Evolutionary conservation across 495 filamentous ascomycete genomes (phyloP), one percentile per base, ranked within the genome.

Genomic region (Podospora pseudocomata): DNA sequence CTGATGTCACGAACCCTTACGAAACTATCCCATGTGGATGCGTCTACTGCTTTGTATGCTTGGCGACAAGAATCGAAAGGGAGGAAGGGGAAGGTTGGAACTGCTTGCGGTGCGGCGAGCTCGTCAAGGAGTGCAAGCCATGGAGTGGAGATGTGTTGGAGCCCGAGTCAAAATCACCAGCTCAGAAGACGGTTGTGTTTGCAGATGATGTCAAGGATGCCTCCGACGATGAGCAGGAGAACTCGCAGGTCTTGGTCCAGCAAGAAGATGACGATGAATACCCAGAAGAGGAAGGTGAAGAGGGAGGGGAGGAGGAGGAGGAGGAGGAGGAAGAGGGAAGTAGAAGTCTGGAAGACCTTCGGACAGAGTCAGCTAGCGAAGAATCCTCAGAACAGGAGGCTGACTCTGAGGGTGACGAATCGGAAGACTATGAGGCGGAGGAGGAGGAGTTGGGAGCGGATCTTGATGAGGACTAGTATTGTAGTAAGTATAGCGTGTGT

Each of bases 41-140:
- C 76, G 83, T 97, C 58, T 98, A 98, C 79, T 99, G 95, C 77
- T 99, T 94, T 72, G 91, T 96, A n/a, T 99, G 95, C 77, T 78
- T 98, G n/a, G 92, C 94, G 3, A 90, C 92, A 54, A 88, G 91
- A 67, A 79, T 99, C 11, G 95, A 97, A 75, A 87, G 88, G 3
- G 96, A 98, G 78, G 95, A 97, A 72, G 95, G 94, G 6, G 94
- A 98, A 71, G 95, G 94, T 4, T 99, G 94, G 94, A 80, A 86
- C n/a, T 99, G 95, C 80, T 81, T 99, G 27, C 86, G 96, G 26
- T 99, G 95, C 74, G 93, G 93, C 0, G 90, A 91, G 71, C 63
- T 90, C 53, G 86, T 96, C 19, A 95, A 91, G 76, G 90, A 96
- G 76, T 97, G 95, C 77, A 89, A 89, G 71, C 94, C 95, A 7